These are phyloP conservation scores for Monosporascus sp. DNA, from an alignment of 2,329 filamentous ascomycete species.

Conservation along the genomic window DNA sequence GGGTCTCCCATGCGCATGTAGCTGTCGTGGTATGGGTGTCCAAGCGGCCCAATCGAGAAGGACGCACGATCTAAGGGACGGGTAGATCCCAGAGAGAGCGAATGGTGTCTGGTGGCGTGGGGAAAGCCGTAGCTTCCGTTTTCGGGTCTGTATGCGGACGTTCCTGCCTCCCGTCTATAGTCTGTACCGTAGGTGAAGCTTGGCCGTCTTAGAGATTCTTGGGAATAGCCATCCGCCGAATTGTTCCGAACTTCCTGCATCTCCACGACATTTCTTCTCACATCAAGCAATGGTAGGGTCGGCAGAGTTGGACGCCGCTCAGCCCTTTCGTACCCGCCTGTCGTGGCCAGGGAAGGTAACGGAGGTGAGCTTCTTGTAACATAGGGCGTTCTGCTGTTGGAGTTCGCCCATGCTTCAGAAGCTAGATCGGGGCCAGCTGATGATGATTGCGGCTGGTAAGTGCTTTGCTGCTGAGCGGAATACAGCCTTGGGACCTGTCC, in stretches of 20 bases:
- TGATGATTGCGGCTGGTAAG: slow-evolving; percentile 31
- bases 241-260: slow-evolving; percentile 27
- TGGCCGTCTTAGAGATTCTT: slow-evolving; percentile 20
- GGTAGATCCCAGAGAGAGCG: slow-evolving; percentile 39
- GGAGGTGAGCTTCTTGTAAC: slow-evolving; percentile 24
- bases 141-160: slow-evolving; percentile 27
- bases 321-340: slow-evolving; percentile 30
- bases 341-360: slow-evolving; percentile 20
- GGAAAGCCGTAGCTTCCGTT: slow-evolving; percentile 36
- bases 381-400: slow-evolving; percentile 31
- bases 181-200: slow-evolving; percentile 19
- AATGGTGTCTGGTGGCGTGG: slow-evolving; percentile 40
- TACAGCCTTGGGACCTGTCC: slow-evolving; percentile 45
- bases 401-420: slow-evolving; percentile 31
- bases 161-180: slow-evolving; percentile 26
- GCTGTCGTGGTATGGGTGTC: slow-evolving; percentile 34
- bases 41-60: slow-evolving; percentile 37
- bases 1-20: slow-evolving; percentile 38
- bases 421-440: slow-evolving; percentile 18
- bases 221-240: slow-evolving; percentile 31
- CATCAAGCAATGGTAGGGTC: slow-evolving; percentile 34
- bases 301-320: slow-evolving; percentile 35
- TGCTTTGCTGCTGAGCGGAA: slow-evolving; percentile 25
- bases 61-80: slow-evolving; percentile 39
- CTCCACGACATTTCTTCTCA: slow-evolving; percentile 30